Evolutionary conservation across 768 basidiomycete species (phyloP), one percentile per base, ranked within the genome.

Genomic region (Trametes cubensis): DNA sequence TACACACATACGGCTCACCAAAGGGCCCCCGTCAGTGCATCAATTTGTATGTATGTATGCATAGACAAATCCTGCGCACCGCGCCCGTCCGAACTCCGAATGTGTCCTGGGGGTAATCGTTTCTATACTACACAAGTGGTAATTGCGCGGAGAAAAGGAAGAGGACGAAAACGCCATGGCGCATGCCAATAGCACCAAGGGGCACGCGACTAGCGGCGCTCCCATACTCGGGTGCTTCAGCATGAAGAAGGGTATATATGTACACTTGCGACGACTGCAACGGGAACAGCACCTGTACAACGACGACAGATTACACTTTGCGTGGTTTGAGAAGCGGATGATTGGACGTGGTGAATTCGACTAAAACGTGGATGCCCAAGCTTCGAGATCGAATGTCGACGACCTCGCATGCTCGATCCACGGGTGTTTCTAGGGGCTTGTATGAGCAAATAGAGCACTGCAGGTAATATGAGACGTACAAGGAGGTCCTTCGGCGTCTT

Each of bases 401-500:
- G 75, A 73, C 67, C 79, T 79, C 8, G 89, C 83, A 50, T 81
- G 79, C 57, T 84, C 83, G 73, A 94, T 85, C 92, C 92, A 94
- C 21, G 80, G 72, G 65, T 89, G 83, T 76, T 85, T 84, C 92
- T 94, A 64, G 11, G 1, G 58, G 46, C 47, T 11, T 26, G n/a
- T 17, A 44, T 41, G 39, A 54, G 59, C 34, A 58, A 44, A 38
- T 18, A 54, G 46, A 55, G 28, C 20, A 7, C 58, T 44, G 61
- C 62, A 23, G 49, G 61, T 11, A 55, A 53, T 46, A 34, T 40
- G 28, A 18, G 40, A 81, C 87, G 42, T 71, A 94, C 90, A 77
- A 91, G 74, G 20, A 98, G 75, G 69, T 96, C 92, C 73, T 94
- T 95, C 7, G 95, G 95, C 30, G 92, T 92, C 76, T 81, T 87